These are phyloP conservation scores for Volvox reticuliferus DNA, from an alignment of 139 green algal genomes.

Conservation along the genomic window DNA sequence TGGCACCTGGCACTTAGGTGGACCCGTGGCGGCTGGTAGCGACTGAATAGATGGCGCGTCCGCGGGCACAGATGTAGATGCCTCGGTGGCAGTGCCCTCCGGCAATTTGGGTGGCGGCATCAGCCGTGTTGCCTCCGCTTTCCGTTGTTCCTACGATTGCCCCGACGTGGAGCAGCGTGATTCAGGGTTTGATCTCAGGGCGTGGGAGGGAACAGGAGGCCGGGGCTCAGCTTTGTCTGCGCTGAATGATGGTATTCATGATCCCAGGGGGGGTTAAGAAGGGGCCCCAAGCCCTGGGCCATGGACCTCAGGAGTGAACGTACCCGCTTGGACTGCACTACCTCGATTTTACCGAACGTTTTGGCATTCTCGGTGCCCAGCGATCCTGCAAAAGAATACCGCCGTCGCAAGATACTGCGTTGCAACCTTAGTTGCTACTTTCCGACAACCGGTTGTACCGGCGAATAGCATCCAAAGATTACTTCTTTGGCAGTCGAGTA, in stretches of 20 bases:
- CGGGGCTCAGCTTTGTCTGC: not conserved
- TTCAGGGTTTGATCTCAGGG: not conserved
- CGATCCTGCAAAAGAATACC: not conserved
- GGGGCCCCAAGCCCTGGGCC: not conserved
- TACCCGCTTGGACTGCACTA: constrained; percentile 42
- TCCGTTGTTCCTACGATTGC: constrained; percentile 2
- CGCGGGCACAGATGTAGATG: not conserved
- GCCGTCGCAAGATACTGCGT: not conserved
- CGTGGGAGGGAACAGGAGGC: not conserved
- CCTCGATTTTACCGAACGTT: constrained; percentile 11
- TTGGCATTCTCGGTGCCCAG: not conserved
- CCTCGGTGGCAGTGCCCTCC: not conserved
- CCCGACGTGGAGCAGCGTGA: not conserved
- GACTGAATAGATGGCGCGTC: not conserved
- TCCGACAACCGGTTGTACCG: not conserved
- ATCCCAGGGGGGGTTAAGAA: not conserved
- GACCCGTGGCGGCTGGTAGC: not conserved
- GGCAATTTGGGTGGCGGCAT: constrained; percentile 31
- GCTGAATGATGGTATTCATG: not conserved
- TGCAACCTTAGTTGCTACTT: not conserved
- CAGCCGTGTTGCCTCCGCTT: constrained; percentile 6
- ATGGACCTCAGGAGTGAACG: not conserved
- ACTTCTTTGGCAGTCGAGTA: not conserved
- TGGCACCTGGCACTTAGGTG: constrained; percentile 23
- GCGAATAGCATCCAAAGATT: not conserved